Base-by-base conservation (phyloP, 129 eudicot species). In the Chrysanthemum makinoi region DNA sequence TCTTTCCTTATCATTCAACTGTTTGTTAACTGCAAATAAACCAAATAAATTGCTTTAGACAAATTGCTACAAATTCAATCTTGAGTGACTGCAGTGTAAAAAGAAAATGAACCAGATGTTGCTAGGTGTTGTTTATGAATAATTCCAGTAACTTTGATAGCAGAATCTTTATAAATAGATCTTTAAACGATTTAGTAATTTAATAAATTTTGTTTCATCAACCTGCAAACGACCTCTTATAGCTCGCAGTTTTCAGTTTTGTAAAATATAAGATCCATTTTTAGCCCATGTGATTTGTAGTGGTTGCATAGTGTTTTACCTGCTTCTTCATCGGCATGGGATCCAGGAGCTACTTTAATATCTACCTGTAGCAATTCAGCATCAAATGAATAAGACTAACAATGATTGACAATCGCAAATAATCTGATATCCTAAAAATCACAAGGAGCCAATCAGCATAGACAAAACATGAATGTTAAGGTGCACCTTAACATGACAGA, bases 281-380 rank as follows among this genome's bases (percentile, higher is more conserved):
- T 69, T 53, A 51, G 28, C 16, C 17, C 67, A 63, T 68, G 7
- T 35, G 51, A 69, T 50, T 24, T 6, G 19, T 35, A 14, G 62
- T 33, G n/a, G 12, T 22, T 17, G 44, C 17, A 28, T 54, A 56
- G 6, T 76, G 12, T 54, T 51, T 69, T 65, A 92, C 98, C 95
- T 81, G 95, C 80, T 61, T 76, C 96, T 85, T 92, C 98, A 85
- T 86, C 72, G 39, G 98, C 98, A 80, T 92, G 98, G 64, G 98
- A 86, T 72, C 96, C 96, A 72, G 95, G 91, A 44, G 96, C 87
- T 72, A 92, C 98, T 81, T 85, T 89, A 71, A 89, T 92, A 69
- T 92, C 95, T 8, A 92, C 86, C 97, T 91, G 87, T 15, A 73
- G 63, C 26, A 78, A 17, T 57, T 56, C 17, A 78, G 47, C 74